A percentile compares a stretch with the other conserved stretches of the same genome.
These are phyloP conservation scores for Colletotrichum chlorophyti DNA, from an alignment of 2,329 filamentous ascomycete genomes.

Conservation along the genomic window DNA sequence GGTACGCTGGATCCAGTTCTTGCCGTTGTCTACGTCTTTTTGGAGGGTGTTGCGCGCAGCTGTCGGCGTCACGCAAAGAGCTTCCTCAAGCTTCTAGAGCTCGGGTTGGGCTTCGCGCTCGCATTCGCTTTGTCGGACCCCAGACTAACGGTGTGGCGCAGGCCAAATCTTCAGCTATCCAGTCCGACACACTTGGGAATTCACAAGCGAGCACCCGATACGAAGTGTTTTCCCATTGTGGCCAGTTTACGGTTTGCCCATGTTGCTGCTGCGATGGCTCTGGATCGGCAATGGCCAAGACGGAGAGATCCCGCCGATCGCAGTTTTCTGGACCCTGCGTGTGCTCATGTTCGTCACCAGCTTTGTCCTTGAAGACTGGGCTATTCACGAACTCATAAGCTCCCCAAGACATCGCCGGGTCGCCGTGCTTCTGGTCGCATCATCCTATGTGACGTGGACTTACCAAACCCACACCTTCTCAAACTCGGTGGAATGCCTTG, in stretches of 20 bases:
- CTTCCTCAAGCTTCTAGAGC: slow-evolving; percentile 17
- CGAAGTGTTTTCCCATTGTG: slow-evolving; percentile 97
- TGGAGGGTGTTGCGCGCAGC: background rate
- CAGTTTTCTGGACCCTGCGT: slow-evolving; percentile 88
- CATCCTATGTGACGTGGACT: slow-evolving; percentile 98
- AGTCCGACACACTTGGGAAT: slow-evolving; percentile 93
- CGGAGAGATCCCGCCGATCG: slow-evolving; percentile 79
- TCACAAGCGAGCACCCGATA: slow-evolving; percentile 85
- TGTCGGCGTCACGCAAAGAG: slow-evolving; percentile 3
- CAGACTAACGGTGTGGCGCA: slow-evolving; percentile 44
- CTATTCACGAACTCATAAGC: slow-evolving; percentile 87
- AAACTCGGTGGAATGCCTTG: slow-evolving; percentile 92
- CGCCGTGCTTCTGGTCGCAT: slow-evolving; percentile 85
- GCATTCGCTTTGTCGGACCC: slow-evolving; percentile 25
- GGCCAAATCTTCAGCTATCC: slow-evolving; percentile 94
- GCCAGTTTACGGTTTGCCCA: slow-evolving; percentile 92
- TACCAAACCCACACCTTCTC: slow-evolving; percentile 99
- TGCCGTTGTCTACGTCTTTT: background rate
- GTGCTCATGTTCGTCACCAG: slow-evolving; percentile 93
- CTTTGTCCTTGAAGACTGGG: slow-evolving; percentile 98
- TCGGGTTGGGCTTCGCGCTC: slow-evolving; percentile 17
- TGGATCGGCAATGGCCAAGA: slow-evolving; percentile 85
- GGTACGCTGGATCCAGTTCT: slow-evolving; percentile 61
- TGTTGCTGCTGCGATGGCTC: slow-evolving; percentile 91
- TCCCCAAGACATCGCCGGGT: slow-evolving; percentile 74